Base-by-base conservation (phyloP, 1,284 basidiomycete species). In the Austropuccinia psidii region DNA sequence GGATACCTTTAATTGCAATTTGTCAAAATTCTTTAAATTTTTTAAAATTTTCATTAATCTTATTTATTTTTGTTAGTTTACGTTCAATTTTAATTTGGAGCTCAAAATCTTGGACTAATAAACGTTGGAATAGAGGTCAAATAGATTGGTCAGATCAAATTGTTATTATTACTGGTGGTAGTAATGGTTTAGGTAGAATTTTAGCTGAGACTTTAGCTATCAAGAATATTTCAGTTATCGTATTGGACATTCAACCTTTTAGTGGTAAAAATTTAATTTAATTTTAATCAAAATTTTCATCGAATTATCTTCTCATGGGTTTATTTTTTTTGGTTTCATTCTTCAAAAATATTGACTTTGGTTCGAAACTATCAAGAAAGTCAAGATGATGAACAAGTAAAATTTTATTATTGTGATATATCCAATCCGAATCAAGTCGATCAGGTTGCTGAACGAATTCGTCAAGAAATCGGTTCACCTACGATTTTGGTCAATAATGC, bases 401-500 rank as follows among this genome's bases (percentile, higher is more conserved):
- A 49, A 11, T 70, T 60, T 24, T 70, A 60, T 61, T 57, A 52
- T n/a, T 70, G 68, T 49, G 68, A 70, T 47, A 43, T 70, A 35
- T 60, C 55, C 5, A 57, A 70, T 37, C 68, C 68, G 6, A 4
- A 35, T 17, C 43, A 41, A 0, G 31, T 70, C 43, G 19, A 49
- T 60, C 7, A 17, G n/a, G 57, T 49, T 19, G 68, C 68, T 24
- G 13, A 29, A 11, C 68, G 24, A 29, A 70, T 70, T n/a, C 43
- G 57, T 29, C 15, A 17, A 41, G 77, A 93, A 90, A 83, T 94
- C 67, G 93, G 93, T 6, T 85, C 90, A 67, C 90, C 93, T 0
- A 95, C 95, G 0, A 85, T 98, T 37, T 82, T 98, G 17, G 84
- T 98, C 78, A 98, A 98, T 82, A 98, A 97, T 78, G 95, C 95